phyloP scores from a whole-genome alignment of 2,329 filamentous ascomycete genomes.

The Ceratocystis variospora region DNA sequence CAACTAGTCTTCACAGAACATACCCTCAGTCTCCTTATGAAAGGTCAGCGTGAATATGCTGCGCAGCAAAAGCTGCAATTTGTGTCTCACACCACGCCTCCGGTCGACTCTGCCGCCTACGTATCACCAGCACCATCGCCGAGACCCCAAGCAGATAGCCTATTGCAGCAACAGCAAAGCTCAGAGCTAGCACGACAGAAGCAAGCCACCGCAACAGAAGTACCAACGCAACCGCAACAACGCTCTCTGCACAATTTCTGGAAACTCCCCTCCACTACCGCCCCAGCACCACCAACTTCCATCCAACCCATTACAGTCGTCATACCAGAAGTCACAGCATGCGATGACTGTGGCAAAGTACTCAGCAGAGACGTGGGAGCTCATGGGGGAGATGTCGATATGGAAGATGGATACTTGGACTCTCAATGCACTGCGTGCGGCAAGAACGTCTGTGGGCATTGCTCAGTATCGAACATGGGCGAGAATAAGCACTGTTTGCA shows the following conservation, averaged over 20 bases:
- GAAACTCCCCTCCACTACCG: conserved; percentile 35
- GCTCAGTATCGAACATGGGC: conserved; percentile 45
- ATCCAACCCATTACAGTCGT: background rate
- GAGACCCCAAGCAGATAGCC: conserved; percentile 8
- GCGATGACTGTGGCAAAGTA: conserved; percentile 40
- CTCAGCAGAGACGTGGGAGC: conserved; percentile 21
- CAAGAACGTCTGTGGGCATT: conserved; percentile 45
- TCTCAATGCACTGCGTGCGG: conserved; percentile 37
- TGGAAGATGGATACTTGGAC: conserved; percentile 22
- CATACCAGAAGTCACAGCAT: conserved; percentile 27
- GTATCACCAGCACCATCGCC: conserved; percentile 15
- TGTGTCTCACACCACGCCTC: background rate
- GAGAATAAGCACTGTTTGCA: conserved; percentile 39
- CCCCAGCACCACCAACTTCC: conserved; percentile 19
- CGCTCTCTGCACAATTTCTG: conserved; percentile 48
- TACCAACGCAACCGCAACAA: conserved; percentile 26
- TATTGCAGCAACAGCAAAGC: background rate
- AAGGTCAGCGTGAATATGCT: conserved; percentile 33
- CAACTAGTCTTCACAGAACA: conserved; percentile 31
- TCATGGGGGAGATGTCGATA: conserved; percentile 31
- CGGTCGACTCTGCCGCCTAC: background rate
- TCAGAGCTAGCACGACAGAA: background rate
- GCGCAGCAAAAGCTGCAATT: conserved; percentile 11
- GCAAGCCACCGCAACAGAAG: background rate
- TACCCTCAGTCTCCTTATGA: conserved; percentile 45